phyloP scores from a whole-genome alignment of 2,329 filamentous ascomycete species.

The Colletotrichum australisinense region DNA sequence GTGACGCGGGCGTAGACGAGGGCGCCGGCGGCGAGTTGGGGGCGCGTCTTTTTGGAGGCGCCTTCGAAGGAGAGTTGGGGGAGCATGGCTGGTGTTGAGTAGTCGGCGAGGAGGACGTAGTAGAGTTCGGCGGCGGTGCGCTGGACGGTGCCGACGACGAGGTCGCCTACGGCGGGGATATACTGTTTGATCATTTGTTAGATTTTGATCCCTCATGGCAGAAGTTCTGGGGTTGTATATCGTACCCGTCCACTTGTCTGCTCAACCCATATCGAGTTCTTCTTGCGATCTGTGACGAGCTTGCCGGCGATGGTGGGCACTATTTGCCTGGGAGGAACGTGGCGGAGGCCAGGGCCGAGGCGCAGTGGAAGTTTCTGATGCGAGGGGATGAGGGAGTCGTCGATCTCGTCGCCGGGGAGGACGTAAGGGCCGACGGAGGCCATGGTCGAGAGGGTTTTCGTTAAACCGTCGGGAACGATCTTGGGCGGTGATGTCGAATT shows the following conservation, averaged over 20 bases:
- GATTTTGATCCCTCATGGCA: constrained; percentile 38
- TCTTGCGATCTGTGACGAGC: constrained; percentile 75
- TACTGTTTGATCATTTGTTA: constrained; percentile 66
- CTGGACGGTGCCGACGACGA: constrained; percentile 88
- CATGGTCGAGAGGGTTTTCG: constrained; percentile 54
- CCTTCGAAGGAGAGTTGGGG: constrained; percentile 93
- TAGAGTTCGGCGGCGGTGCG: constrained; percentile 82
- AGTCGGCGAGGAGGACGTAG: constrained; percentile 79
- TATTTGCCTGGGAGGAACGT: constrained; percentile 82
- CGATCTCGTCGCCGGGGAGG: constrained; percentile 84
- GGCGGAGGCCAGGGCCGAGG: constrained; percentile 85
- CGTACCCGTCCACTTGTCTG: constrained; percentile 74
- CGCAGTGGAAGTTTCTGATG: constrained; percentile 78
- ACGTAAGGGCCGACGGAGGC: constrained; percentile 71
- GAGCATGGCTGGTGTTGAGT: constrained; percentile 74
- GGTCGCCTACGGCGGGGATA: constrained; percentile 80
- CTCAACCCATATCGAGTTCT: constrained; percentile 84
- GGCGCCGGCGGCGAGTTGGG: constrained; percentile 78
- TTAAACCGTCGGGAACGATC: neutral
- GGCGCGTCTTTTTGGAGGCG: constrained; percentile 91
- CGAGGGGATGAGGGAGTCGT: constrained; percentile 73
- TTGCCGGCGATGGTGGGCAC: constrained; percentile 75
- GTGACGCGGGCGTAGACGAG: constrained; percentile 90
- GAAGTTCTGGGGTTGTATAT: neutral
- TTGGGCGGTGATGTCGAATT: constrained; percentile 11